phyloP scores from a whole-genome alignment of 2,329 filamentous ascomycete genomes.

The Colletotrichum sp. region DNA sequence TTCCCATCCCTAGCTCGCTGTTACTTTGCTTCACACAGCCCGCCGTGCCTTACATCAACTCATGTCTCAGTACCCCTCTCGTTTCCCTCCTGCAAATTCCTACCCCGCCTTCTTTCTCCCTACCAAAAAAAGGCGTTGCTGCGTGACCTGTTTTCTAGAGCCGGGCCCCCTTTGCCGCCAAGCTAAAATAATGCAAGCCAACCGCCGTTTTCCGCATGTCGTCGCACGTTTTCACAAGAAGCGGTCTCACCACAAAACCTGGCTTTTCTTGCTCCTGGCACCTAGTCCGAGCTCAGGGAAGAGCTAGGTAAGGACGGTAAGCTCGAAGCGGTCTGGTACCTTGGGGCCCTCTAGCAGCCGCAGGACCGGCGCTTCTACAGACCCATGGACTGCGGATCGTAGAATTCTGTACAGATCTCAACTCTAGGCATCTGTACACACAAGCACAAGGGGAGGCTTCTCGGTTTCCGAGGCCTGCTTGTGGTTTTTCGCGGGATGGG shows the following conservation, averaged over 20 bases:
- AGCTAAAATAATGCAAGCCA: background rate
- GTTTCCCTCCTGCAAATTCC: background rate
- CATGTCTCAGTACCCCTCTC: background rate
- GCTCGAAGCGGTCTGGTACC: background rate
- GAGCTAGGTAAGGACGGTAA: background rate
- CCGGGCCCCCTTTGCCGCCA: background rate
- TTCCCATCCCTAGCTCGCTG: background rate
- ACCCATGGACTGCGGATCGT: background rate
- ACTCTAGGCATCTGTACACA: background rate
- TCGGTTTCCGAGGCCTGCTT: background rate
- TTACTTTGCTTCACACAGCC: background rate
- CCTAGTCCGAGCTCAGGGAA: background rate
- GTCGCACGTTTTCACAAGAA: background rate
- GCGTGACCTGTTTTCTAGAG: background rate
- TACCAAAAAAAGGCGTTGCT: background rate
- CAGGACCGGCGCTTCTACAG: background rate
- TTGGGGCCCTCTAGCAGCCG: background rate
- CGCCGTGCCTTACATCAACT: conserved; percentile 5
- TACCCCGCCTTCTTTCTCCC: background rate
- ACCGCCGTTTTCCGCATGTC: conserved; percentile 1
- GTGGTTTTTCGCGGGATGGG: background rate
- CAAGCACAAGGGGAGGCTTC: background rate
- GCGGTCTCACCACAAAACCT: background rate
- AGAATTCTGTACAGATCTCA: conserved; percentile 4
- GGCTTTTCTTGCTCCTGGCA: background rate